A percentile compares a stretch with the other conserved stretches of the same genome.
These are phyloP conservation scores for Debaryomyces subglobosus DNA, from an alignment of 1,139 yeast species.

Conservation along the genomic window DNA sequence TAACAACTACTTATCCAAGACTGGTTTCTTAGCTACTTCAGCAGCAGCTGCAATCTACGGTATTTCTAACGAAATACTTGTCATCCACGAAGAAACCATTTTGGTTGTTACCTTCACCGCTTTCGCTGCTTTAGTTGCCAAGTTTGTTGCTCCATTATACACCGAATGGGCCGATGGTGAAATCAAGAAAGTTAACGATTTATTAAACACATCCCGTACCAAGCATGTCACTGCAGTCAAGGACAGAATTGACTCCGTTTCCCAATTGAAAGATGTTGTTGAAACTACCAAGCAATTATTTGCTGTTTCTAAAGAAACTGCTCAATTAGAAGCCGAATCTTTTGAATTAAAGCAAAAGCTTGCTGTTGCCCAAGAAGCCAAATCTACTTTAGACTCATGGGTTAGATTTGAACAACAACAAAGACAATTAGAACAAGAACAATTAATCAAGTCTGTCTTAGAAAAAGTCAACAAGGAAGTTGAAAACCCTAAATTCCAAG, in stretches of 20 bases:
- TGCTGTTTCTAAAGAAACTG: conserved; percentile 95
- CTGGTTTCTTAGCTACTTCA: conserved; percentile 92
- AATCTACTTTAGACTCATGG: conserved; percentile 96
- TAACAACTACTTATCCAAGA: conserved; percentile 82
- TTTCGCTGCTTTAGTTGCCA: conserved; percentile 75
- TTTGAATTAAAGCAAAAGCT: conserved; percentile 92
- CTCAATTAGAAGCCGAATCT: conserved; percentile 89
- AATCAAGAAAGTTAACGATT: conserved; percentile 77
- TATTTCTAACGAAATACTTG: conserved; percentile 88
- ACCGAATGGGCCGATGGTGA: conserved; percentile 94
- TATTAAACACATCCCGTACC: conserved; percentile 85
- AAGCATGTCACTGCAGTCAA: conserved; percentile 92
- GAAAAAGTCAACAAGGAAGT: conserved; percentile 87
- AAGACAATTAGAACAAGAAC: conserved; percentile 95
- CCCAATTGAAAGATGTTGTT: conserved; percentile 90
- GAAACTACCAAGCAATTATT: conserved; percentile 88
- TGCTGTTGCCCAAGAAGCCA: conserved; percentile 87
- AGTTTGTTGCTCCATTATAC: conserved; percentile 91
- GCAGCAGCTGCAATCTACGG: conserved; percentile 95
- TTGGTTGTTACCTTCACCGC: conserved; percentile 79
- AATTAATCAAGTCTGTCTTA: conserved; percentile 83
- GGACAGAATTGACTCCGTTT: conserved; percentile 85
- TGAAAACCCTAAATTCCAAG: conserved; percentile 90
- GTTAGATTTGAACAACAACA: conserved; percentile 97
- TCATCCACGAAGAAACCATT: conserved; percentile 92